These are phyloP conservation scores for Incumbomyces delicatus DNA, from an alignment of 2,329 filamentous ascomycete genomes.

Conservation along the genomic window DNA sequence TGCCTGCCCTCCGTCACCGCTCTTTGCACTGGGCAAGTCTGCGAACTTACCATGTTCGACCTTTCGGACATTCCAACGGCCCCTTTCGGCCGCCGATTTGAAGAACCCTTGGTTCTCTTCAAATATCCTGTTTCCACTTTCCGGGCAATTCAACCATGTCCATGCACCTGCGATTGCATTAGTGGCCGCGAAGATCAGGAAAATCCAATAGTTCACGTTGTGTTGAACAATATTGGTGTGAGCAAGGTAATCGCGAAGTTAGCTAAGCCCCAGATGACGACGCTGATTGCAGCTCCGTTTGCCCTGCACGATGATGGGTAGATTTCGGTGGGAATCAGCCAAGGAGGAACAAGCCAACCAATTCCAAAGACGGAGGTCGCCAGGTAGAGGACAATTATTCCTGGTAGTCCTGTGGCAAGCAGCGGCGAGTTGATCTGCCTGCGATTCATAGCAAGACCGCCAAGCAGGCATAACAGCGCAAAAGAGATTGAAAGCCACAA, in stretches of 20 bases:
- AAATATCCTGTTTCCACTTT: conserved; percentile 49
- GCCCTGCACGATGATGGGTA: conserved; percentile 48
- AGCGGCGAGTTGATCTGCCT: conserved; percentile 15
- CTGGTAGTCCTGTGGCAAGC: conserved; percentile 21
- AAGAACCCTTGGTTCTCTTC: conserved; percentile 54
- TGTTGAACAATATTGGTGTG: conserved; percentile 49
- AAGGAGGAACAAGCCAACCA: conserved; percentile 42
- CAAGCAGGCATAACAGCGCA: conserved; percentile 22
- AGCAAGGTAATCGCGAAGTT: conserved; percentile 50
- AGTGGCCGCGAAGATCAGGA: conserved; percentile 46
- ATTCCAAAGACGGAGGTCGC: conserved; percentile 41
- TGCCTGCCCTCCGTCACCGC: conserved; percentile 18
- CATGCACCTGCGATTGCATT: conserved; percentile 46
- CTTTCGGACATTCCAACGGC: conserved; percentile 45
- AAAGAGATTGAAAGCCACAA: conserved; percentile 21
- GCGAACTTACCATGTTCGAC: conserved; percentile 43
- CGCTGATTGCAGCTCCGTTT: conserved; percentile 51
- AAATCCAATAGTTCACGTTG: conserved; percentile 49
- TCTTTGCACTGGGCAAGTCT: conserved; percentile 18
- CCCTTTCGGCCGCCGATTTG: conserved; percentile 40
- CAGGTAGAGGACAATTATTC: conserved; percentile 21
- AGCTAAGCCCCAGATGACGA: conserved; percentile 51
- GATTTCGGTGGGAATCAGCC: conserved; percentile 46
- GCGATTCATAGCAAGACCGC: conserved; percentile 20
- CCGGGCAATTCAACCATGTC: conserved; percentile 44